Conservation (phyloP, 1,139 yeast genomes). For the Lodderomyces parapsilosis region DNA sequence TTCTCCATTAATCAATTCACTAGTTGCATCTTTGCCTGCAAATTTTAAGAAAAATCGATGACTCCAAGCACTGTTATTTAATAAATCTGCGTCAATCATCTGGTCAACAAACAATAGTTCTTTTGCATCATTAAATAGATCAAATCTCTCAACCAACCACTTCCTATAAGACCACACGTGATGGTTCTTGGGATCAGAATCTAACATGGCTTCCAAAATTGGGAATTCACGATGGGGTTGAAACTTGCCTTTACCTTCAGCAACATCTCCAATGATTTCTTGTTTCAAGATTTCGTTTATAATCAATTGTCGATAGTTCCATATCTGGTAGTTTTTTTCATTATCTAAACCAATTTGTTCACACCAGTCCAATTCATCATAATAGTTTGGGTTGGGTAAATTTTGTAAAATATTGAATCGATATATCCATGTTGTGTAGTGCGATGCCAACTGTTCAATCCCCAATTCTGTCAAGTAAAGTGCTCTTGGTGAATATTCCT, state of each 20-base stretch:
- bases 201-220: slow-evolving; percentile 62
- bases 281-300: slow-evolving; percentile 29
- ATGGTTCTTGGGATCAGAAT: slow-evolving; percentile 82
- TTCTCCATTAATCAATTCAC: slow-evolving; percentile 21
- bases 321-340: slow-evolving; percentile 91
- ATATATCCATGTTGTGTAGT: slow-evolving; percentile 88
- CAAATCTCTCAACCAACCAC: slow-evolving; percentile 67
- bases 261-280: too few species aligned
- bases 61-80: slow-evolving; percentile 94
- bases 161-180: slow-evolving; percentile 94
- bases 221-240: slow-evolving; percentile 59
- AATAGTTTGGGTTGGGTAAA: slow-evolving; percentile 34
- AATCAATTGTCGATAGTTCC: slow-evolving; percentile 82
- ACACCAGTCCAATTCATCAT: slow-evolving; percentile 70
- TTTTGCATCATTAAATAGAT: slow-evolving; percentile 37
- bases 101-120: slow-evolving; percentile 57
- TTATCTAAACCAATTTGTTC: slow-evolving; percentile 71
- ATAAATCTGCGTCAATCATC: slow-evolving; percentile 59
- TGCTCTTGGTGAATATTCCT: slow-evolving; percentile 73
- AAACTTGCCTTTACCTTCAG: slow-evolving; percentile 27
- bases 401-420: slow-evolving; percentile 55
- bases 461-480: slow-evolving; percentile 61
- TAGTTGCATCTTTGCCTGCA: slow-evolving; percentile 20
- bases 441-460: slow-evolving; percentile 77
- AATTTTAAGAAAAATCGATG: slow-evolving; percentile 67